phyloP scores from a whole-genome alignment of 139 green algal species.

The Closterium sp. region DNA sequence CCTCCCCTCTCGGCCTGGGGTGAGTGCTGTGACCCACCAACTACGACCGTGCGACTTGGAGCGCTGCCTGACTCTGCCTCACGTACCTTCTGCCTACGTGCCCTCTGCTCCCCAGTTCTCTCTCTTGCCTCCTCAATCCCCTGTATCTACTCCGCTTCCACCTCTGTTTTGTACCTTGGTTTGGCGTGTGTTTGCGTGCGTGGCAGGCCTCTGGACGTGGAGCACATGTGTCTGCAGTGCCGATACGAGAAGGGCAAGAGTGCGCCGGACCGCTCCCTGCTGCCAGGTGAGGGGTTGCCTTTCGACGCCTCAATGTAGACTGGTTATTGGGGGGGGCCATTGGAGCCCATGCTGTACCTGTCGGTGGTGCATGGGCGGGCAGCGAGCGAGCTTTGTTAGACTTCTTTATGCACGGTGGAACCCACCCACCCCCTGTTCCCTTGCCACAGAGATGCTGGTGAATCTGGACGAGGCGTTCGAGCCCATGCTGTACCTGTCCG shows the following conservation, averaged over 20 bases:
- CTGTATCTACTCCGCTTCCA: too few relatives aligned
- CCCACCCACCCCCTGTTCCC: too few relatives aligned
- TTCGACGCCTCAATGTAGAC: background rate
- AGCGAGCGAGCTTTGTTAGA: slow-evolving; percentile 10
- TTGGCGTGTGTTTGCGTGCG: too few relatives aligned
- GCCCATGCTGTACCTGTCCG: slow-evolving; percentile 40
- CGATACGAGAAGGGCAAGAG: background rate
- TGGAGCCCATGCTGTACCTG: slow-evolving; percentile 52
- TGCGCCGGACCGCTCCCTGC: background rate
- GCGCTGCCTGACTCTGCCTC: too few relatives aligned
- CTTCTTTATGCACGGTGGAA: too few relatives aligned
- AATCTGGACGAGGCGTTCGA: slow-evolving; percentile 44
- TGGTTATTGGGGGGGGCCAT: slow-evolving; percentile 21
- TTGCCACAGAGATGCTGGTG: slow-evolving; percentile 32
- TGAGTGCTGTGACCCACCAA: too few relatives aligned
- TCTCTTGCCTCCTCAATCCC: too few relatives aligned
- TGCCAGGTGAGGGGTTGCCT: background rate
- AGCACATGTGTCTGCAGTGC: background rate
- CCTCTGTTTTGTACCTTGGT: too few relatives aligned
- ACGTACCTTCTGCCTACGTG: too few relatives aligned
- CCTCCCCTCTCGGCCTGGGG: too few relatives aligned
- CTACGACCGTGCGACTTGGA: too few relatives aligned
- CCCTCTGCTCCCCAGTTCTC: too few relatives aligned
- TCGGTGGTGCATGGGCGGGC: slow-evolving; percentile 40
- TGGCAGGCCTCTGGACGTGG: background rate